Evolutionary conservation across 2,329 filamentous ascomycete species (phyloP), one percentile per base, ranked within the genome.

Genomic region (Endoconidiophora polonica): DNA sequence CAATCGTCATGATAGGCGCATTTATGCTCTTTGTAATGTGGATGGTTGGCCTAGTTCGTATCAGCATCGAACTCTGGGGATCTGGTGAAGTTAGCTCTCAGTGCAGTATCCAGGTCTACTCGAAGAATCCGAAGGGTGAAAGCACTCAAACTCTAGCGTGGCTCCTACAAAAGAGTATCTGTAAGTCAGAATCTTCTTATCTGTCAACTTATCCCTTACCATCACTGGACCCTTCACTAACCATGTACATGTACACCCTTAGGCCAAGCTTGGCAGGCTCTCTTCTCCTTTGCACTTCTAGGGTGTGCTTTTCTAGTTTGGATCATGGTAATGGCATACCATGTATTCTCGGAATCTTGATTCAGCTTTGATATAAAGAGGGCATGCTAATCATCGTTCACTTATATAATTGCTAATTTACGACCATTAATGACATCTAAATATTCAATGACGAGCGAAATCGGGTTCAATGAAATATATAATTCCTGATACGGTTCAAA

Each of bases 11-110:
- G 65, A 71, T 82, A 18, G 77, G 77, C 52, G 72, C 72, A 43
- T 81, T 82, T 58, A 71, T 81, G 56, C 66, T 82, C 50, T 81
- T 82, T 54, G 68, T 82, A 2, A 64, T 83, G n/a, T 83, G 77
- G 77, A 65, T 81, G 37, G 76, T 80, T 36, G 79, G 78, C 0
- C 65, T 83, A 6, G 69, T 83, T 44, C 73, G 80, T 41, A 66
- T 77, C 4, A 69, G 69, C 14, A 72, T 81, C 49, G 70, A 81
- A 63, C 70, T 83, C 1, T 83, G 76, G 70, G 77, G 79, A 0
- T 57, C 62, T 2, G 76, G 74, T 6, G 71, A 68, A 26, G 72
- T 83, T n/a, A 75, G 70, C 58, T 66, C 66, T 44, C 76, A 73
- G 54, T 83, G 79, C 61, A 69, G 74, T 54, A 58, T 73, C 14